These are phyloP conservation scores for Erythrobasidium yunnanense DNA, from an alignment of 768 basidiomycete species.

Conservation along the genomic window DNA sequence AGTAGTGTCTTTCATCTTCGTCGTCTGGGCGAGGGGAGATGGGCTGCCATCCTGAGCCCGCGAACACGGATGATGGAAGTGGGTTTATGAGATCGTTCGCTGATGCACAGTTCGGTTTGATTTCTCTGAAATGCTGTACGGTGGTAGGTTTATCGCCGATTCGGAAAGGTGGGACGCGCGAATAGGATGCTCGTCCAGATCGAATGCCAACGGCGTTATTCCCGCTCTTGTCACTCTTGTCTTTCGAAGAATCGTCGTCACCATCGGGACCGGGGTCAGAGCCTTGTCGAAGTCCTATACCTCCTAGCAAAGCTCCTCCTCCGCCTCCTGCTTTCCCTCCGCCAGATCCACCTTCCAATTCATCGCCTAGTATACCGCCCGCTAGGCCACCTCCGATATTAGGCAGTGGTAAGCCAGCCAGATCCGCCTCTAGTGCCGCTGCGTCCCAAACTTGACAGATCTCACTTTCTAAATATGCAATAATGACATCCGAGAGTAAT, in stretches of 20 bases:
- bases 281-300: constrained; percentile 38
- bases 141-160: constrained; percentile 51
- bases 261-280: constrained; percentile 36
- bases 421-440: constrained; percentile 37
- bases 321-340: constrained; percentile 26
- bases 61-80: constrained; percentile 82
- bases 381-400: constrained; percentile 24
- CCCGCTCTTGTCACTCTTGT: constrained; percentile 4
- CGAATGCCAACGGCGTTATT: constrained; percentile 21
- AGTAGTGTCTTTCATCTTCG: constrained; percentile 65
- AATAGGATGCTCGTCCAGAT: constrained; percentile 41
- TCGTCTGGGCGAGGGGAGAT: constrained; percentile 43
- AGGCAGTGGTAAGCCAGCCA: constrained; percentile 29
- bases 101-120: constrained; percentile 79
- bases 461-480: constrained; percentile 79
- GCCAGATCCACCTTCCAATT: constrained; percentile 22
- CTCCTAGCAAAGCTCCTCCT: constrained; percentile 35
- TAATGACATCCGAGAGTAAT: constrained; percentile 77
- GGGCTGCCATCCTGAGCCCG: constrained; percentile 84
- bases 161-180: constrained; percentile 59
- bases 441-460: constrained; percentile 69
- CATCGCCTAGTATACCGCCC: constrained; percentile 20
- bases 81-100: constrained; percentile 99
- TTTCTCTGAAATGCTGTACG: constrained; percentile 58
- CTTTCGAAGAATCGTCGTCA: constrained; percentile 30